phyloP scores from a whole-genome alignment of 2,329 filamentous ascomycete species.

The Knufia fluminis region DNA sequence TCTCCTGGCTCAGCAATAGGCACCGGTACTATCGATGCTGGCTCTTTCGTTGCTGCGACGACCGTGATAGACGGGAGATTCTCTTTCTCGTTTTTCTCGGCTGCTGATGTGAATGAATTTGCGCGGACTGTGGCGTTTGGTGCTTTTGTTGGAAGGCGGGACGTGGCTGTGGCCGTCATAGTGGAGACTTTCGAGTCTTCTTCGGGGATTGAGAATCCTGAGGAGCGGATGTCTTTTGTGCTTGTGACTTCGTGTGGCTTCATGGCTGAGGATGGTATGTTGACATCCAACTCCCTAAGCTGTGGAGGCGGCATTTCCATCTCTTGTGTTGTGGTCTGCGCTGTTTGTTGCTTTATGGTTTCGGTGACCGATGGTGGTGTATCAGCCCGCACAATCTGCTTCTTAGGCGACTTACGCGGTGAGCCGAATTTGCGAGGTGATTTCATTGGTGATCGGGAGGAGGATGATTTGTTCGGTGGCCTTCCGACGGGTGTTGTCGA shows the following conservation, averaged over 20 bases:
- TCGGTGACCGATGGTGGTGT: not conserved
- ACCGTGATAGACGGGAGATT: not conserved
- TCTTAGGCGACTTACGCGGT: constrained; percentile 17
- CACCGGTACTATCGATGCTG: constrained; percentile 21
- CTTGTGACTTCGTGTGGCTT: not conserved
- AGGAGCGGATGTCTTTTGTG: constrained; percentile 1
- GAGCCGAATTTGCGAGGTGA: constrained; percentile 21
- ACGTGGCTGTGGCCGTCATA: not conserved
- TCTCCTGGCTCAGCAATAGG: constrained; percentile 25
- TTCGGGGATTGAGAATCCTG: not conserved
- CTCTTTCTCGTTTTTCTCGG: not conserved
- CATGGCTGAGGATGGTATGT: constrained; percentile 28
- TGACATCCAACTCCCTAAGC: constrained; percentile 45
- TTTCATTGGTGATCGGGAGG: constrained; percentile 24
- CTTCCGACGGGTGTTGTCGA: constrained; percentile 49
- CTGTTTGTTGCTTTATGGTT: constrained; percentile 20
- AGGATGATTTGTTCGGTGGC: constrained; percentile 19
- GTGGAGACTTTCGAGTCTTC: not conserved
- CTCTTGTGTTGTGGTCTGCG: constrained; percentile 26
- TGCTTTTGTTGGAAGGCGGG: constrained; percentile 5
- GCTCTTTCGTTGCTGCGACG: not conserved
- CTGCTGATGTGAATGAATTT: constrained; percentile 3
- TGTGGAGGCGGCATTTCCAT: constrained; percentile 4
- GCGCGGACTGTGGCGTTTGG: not conserved
- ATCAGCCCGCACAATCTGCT: constrained; percentile 9